Evolutionary conservation across 2,329 filamentous ascomycete genomes (phyloP), one percentile per base, ranked within the genome.

Genomic region (Bisporella sp.): DNA sequence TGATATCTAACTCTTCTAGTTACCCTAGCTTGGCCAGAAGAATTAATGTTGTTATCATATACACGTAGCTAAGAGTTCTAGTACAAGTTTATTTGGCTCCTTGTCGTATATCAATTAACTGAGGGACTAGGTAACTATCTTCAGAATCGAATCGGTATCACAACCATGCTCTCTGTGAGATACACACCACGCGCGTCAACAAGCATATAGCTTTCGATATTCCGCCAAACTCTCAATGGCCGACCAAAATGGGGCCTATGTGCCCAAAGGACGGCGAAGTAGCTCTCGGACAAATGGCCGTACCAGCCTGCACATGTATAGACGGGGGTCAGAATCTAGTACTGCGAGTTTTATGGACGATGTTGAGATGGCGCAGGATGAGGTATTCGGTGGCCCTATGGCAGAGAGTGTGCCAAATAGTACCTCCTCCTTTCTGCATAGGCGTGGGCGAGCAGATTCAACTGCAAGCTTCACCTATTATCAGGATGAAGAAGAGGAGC

Each of bases 311-410:
- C 47, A 55, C 13, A 53, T 87, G 55, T 88, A 89, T 68, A 75
- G 84, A 48, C 74, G 85, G 49, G 75, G 76, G 57, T 86, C 84
- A 47, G 88, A 88, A 62, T 75, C 82, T 61, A 89, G 86, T 70
- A 82, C 77, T 68, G 76, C 84, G 35, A 95, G 89, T 69, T 84
- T 96, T 59, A 85, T 96, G 60, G 89, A 89, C 59, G 89, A 96
- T 68, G 91, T 97, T n/a, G 92, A 96, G 67, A 97, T 99, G 93
- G 92, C 93, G 21, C 89, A 95, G 47, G 89, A 96, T 66, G 92
- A 97, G 79, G 88, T 93, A 45, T 99, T 92, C 70, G 85, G 92
- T 29, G 93, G 93, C 5, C 93, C 92, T 5, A 84, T 96, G 63
- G 91, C 90, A 49, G 93, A 99, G 71, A 96, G 90, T 64, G 80